phyloP scores from a whole-genome alignment of 2,329 filamentous ascomycete genomes.

The Exophiala calicioides region DNA sequence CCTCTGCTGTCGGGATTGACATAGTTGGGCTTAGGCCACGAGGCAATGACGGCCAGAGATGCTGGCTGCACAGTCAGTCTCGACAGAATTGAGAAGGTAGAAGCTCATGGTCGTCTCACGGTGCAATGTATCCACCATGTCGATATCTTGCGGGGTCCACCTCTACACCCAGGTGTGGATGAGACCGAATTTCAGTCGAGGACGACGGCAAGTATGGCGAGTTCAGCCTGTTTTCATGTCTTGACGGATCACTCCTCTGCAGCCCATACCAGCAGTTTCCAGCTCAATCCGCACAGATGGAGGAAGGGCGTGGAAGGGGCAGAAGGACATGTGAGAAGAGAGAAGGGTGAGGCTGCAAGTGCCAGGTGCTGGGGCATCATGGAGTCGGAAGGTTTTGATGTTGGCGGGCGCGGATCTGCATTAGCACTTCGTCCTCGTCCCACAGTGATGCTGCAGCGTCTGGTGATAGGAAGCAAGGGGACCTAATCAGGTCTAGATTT shows the following conservation, averaged over 20 bases:
- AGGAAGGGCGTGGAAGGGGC: too few relatives aligned
- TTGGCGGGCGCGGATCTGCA: too few relatives aligned
- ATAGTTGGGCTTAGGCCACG: constrained; percentile 38
- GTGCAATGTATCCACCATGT: constrained; percentile 28
- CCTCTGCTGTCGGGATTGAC: constrained; percentile 34
- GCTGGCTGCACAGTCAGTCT: constrained; percentile 9
- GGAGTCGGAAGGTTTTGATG: too few relatives aligned
- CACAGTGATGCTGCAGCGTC: too few relatives aligned
- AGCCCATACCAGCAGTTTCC: too few relatives aligned
- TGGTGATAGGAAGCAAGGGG: too few relatives aligned
- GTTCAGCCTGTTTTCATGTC: background rate
- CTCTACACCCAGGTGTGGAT: background rate
- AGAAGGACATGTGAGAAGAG: too few relatives aligned
- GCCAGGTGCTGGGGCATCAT: too few relatives aligned
- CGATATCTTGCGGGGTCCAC: background rate
- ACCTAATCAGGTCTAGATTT: too few relatives aligned
- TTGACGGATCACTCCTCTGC: background rate
- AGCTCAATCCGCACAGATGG: too few relatives aligned
- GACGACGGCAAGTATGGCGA: background rate
- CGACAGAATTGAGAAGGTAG: background rate
- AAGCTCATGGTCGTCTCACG: constrained; percentile 13
- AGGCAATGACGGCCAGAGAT: constrained; percentile 20
- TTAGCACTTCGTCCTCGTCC: too few relatives aligned
- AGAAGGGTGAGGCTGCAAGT: too few relatives aligned
- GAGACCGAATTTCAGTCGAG: background rate